Percentiles rank a stretch among this genome's conserved stretches.
Evolutionary conservation across 1,139 yeast genomes (phyloP).

Genomic region (Hansenula lynferdii): DNA sequence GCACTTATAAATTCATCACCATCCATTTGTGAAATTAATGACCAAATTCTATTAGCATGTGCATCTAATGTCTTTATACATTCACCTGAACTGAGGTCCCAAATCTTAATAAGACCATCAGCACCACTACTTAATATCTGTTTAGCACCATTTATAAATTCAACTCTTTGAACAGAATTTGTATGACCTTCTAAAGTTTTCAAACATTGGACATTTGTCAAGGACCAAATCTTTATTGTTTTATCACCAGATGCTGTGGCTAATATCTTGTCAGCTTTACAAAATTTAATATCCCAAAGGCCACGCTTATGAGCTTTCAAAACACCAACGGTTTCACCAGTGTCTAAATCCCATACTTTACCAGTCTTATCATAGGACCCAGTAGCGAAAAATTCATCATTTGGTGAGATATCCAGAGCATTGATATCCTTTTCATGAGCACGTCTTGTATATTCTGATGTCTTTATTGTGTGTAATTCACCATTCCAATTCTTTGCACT

Average conservation of each 20-base stretch:
- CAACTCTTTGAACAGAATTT: constrained; percentile 81
- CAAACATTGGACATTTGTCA: constrained; percentile 67
- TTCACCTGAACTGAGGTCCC: constrained; percentile 82
- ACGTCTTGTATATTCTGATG: constrained; percentile 81
- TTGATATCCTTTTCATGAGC: constrained; percentile 98
- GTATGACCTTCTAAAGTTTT: constrained; percentile 94
- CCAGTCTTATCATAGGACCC: constrained; percentile 95
- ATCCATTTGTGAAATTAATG: constrained; percentile 59
- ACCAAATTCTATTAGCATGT: constrained; percentile 95
- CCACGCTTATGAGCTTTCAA: constrained; percentile 92
- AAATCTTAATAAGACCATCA: constrained; percentile 86
- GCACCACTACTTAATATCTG: constrained; percentile 87
- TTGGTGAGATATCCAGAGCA: constrained; percentile 81
- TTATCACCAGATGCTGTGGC: constrained; percentile 90
- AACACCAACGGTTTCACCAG: constrained; percentile 83
- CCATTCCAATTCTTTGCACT: constrained; percentile 22
- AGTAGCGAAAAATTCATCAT: constrained; percentile 82
- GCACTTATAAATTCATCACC: constrained; percentile 76
- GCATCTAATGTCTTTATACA: constrained; percentile 79
- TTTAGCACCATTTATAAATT: constrained; percentile 59
- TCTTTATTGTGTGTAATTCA: constrained; percentile 29
- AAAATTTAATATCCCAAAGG: constrained; percentile 85
- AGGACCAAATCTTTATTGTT: constrained; percentile 84
- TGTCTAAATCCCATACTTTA: constrained; percentile 78
- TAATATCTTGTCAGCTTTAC: constrained; percentile 68